Evolutionary conservation across 176 grass and related monocot species (phyloP).

Genomic region (Pharus latifolius): DNA sequence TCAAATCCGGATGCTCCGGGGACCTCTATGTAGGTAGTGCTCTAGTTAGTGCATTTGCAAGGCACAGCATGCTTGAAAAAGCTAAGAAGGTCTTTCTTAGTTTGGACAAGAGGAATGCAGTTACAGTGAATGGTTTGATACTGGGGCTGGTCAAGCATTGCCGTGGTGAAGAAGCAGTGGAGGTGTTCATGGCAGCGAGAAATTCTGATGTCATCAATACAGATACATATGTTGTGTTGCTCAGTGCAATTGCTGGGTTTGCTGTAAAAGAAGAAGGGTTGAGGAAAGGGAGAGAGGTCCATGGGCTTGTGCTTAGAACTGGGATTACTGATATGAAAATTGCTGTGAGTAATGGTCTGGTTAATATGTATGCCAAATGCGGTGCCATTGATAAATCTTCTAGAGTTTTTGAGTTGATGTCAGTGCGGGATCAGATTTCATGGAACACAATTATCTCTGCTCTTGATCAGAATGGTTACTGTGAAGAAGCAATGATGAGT

Average conservation of each 20-base stretch:
- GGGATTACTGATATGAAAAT: conserved; percentile 35
- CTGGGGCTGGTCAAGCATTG: conserved; percentile 51
- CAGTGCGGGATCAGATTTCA: conserved; percentile 49
- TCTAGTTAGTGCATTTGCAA: conserved; percentile 64
- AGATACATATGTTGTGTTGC: conserved; percentile 72
- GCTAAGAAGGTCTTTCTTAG: conserved; percentile 53
- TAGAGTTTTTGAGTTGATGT: conserved; percentile 46
- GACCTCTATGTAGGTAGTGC: conserved; percentile 70
- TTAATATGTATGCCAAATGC: conserved; percentile 81
- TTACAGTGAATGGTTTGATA: conserved; percentile 73
- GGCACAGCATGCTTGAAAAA: conserved; percentile 42
- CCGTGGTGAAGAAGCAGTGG: conserved; percentile 53
- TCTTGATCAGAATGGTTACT: conserved; percentile 59
- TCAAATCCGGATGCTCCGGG: conserved; percentile 44
- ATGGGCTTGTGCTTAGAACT: conserved; percentile 45
- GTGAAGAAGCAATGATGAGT: conserved; percentile 39
- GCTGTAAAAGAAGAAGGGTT: conserved; percentile 37
- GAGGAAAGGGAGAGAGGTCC: conserved; percentile 61
- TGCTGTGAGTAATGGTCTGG: conserved; percentile 50
- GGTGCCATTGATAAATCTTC: conserved; percentile 37
- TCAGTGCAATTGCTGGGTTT: conserved; percentile 53
- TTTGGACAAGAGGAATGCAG: conserved; percentile 59
- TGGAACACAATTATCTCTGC: conserved; percentile 80
- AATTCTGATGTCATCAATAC: conserved; percentile 24
- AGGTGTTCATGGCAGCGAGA: conserved; percentile 40